Evolutionary conservation across 2,329 filamentous ascomycete genomes (phyloP).

Genomic region (Alternaria postmessia): DNA sequence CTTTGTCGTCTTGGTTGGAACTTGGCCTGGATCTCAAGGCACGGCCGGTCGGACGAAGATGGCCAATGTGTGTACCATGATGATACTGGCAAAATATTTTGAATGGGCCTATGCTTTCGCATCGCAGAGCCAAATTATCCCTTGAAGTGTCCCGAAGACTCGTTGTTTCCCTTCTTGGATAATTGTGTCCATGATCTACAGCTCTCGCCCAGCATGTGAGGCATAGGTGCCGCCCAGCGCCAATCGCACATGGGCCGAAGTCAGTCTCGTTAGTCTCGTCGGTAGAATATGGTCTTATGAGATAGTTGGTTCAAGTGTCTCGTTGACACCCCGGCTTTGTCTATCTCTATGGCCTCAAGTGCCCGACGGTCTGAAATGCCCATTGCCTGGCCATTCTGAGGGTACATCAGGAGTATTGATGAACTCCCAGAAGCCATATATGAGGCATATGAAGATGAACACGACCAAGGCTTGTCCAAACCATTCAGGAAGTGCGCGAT

Average conservation of each 20-base stretch:
- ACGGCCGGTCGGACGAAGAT: not conserved
- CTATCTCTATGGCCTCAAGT: not conserved
- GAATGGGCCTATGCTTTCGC: too few species aligned
- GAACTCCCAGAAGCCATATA: constrained; percentile 44
- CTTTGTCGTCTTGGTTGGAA: not conserved
- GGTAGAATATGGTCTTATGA: not conserved
- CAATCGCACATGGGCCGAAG: not conserved
- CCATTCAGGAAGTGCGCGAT: constrained; percentile 38
- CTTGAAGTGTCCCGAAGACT: not conserved
- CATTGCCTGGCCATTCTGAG: constrained; percentile 14
- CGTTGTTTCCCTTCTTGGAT: not conserved
- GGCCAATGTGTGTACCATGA: not conserved
- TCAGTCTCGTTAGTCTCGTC: not conserved
- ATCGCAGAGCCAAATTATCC: not conserved
- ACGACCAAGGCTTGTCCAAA: constrained; percentile 41
- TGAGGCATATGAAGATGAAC: constrained; percentile 35
- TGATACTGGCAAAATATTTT: not conserved
- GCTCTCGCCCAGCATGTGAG: not conserved
- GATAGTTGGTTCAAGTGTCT: not conserved
- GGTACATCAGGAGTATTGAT: constrained; percentile 28
- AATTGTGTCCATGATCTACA: not conserved
- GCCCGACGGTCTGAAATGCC: constrained; percentile 1
- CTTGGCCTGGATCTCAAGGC: not conserved
- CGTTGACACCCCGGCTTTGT: not conserved
- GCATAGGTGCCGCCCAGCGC: not conserved